Evolutionary conservation across 1,284 basidiomycete species (phyloP), one percentile per base, ranked within the genome.

Genomic region (Phellopilus nigrolimitatus): DNA sequence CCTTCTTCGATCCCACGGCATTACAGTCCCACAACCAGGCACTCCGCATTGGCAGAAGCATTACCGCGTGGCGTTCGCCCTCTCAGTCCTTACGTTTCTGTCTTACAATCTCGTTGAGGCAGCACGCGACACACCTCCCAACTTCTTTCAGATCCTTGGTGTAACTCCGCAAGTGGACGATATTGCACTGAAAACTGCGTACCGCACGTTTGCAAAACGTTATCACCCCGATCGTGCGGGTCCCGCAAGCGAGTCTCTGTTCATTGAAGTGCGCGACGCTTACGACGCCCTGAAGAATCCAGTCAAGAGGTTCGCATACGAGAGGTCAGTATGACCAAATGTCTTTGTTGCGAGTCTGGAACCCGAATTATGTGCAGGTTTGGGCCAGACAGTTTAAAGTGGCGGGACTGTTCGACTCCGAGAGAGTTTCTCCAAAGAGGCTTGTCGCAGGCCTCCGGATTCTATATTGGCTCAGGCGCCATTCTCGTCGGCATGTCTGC

Each of bases 231-330:
- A 95, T 70, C 75, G 84, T 53, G 78, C 81, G 9, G 88, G 88
- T 0, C 66, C 69, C 0, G 68, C 71, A n/a, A 83, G 82, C 2
- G 80, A 83, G 54, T 72, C 72, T 4, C 56, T 82, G 40, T 95
- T 94, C 63, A 88, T 93, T 52, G 62, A 71, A 24, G 80, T 89
- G 1, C 72, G 90, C 47, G 78, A 83, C 59, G 88, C 86, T 15
- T 93, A 85, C 61, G 91, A 95, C 63, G 81, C 82, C 0, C 66
- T 95, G 27, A 88, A 82, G 54, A 79, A 92, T 59, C 89, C 91
- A 0, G 73, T 80, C 1, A 83, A 84, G 53, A 71, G 91, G 41
- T 93, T 90, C 68, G 91, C 91, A 0, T 95, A 95, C 65, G 91
- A 95, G 68, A 73, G 80, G 86, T 84, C 51, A 51, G 75, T 63